Base-by-base conservation (phyloP, 2,329 filamentous ascomycete species). In the Botryotinia convoluta region DNA sequence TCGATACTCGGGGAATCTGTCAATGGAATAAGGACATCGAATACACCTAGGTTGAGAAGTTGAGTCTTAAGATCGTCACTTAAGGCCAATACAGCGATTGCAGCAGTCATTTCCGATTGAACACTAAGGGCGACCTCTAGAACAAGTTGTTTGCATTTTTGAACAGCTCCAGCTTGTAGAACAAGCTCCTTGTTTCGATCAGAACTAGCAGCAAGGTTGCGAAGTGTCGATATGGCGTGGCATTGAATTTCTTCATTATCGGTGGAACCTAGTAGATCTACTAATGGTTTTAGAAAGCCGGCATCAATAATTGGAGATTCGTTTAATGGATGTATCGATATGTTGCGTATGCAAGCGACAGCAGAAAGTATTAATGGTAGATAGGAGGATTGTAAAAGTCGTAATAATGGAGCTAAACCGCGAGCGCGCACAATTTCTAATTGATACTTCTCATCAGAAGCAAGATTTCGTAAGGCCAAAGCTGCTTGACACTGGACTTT, bases 211-310 rank as follows among this genome's bases (percentile, higher is more conserved):
- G 96, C 96, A 74, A 99, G 87, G 80, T 99, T 99, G 76, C 96
- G 91, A 67, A 99, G 87, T 0, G 96, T 99, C 8, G 96, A 98
- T 77, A 99, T 99, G 73, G 96, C 96, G 81, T 99, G 96, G 81
- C 96, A 99, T 82, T 99, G 96, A 69, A 99, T 99, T 82, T 99
- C 96, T 83, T 99, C 96, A 81, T 98, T 98, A 79, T 98, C 95
- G 0, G 95, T 98, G 16, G 94, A 97, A 69, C 96, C 95, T 12
- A 99, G 88, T 1, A 99, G 87, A 77, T 98, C 95, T 37, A 99
- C 96, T 72, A 99, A 84, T 0, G 96, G 96, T 81, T 94, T 95
- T 74, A 99, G 84, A 83, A 99, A 99, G 74, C 95, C 96, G 59
- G 95, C 95, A 80, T 99, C 96, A 80, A 99, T 99, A 77, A 99